Evolutionary conservation across 1,139 yeast species (phyloP).

Genomic region (Debaryomyces robertsiae): DNA sequence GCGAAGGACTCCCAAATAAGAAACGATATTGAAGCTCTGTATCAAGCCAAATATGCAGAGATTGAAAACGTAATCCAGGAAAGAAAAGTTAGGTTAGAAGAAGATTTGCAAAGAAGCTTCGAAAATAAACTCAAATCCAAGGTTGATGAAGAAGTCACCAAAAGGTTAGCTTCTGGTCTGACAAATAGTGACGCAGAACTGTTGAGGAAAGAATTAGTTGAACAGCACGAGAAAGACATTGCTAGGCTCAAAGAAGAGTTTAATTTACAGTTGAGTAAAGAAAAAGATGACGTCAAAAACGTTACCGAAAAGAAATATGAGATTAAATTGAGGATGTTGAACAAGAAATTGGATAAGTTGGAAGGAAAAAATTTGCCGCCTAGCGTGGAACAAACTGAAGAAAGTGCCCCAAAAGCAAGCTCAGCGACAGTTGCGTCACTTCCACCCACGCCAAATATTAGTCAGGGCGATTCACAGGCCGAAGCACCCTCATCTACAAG

Average conservation of each 20-base stretch:
- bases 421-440: slow-evolving; percentile 8
- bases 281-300: slow-evolving; percentile 31
- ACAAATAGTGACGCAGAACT: slow-evolving; percentile 11
- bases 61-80: slow-evolving; percentile 24
- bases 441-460: slow-evolving; percentile 7
- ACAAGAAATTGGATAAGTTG: slow-evolving; percentile 42
- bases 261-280: slow-evolving; percentile 33
- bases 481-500: slow-evolving; percentile 8
- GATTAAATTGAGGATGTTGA: slow-evolving; percentile 45
- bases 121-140: slow-evolving; percentile 17
- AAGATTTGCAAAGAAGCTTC: slow-evolving; percentile 22
- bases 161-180: slow-evolving; percentile 9
- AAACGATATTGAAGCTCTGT: slow-evolving; percentile 19
- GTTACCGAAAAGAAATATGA: slow-evolving; percentile 45
- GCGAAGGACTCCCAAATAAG: slow-evolving; percentile 11
- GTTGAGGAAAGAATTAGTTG: slow-evolving; percentile 12
- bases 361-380: slow-evolving; percentile 22
- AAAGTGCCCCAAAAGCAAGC: not conserved
- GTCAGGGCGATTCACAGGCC: slow-evolving; percentile 3
- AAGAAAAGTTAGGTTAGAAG: slow-evolving; percentile 23
- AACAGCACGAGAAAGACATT: slow-evolving; percentile 26
- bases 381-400: slow-evolving; percentile 2
- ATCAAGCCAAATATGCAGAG: slow-evolving; percentile 20
- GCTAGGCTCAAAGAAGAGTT: slow-evolving; percentile 30
- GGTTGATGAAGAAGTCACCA: slow-evolving; percentile 12